A percentile compares a stretch with the other conserved stretches of the same genome.
These are phyloP conservation scores for Calycina herbarum DNA, from an alignment of 2,329 filamentous ascomycete species.

Conservation along the genomic window DNA sequence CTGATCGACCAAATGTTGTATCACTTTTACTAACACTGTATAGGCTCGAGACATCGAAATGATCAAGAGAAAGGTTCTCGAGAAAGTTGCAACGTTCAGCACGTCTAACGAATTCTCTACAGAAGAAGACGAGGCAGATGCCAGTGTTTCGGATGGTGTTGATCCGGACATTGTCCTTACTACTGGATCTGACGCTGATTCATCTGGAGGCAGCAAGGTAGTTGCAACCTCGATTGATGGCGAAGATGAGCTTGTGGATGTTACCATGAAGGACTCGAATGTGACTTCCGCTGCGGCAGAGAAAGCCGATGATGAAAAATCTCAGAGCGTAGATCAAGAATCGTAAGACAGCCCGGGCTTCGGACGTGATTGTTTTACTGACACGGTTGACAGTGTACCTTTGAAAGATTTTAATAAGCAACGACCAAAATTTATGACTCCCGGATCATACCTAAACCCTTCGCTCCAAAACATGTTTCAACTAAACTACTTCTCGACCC, in stretches of 20 bases:
- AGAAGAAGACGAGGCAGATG: slow-evolving; percentile 38
- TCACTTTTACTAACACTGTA: not conserved
- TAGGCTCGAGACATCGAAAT: slow-evolving; percentile 60
- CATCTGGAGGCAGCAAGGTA: slow-evolving; percentile 68
- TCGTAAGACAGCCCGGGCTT: slow-evolving; percentile 8
- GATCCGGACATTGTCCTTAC: slow-evolving; percentile 71
- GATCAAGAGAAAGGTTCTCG: slow-evolving; percentile 78
- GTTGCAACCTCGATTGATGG: slow-evolving; percentile 78
- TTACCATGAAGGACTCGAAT: slow-evolving; percentile 73
- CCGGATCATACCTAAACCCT: slow-evolving; percentile 58
- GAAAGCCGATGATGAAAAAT: slow-evolving; percentile 14
- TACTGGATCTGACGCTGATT: slow-evolving; percentile 63
- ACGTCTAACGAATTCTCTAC: slow-evolving; percentile 62
- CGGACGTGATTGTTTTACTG: not conserved
- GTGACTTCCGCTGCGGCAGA: slow-evolving; percentile 19
- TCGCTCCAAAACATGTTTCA: slow-evolving; percentile 73
- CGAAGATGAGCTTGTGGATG: slow-evolving; percentile 87
- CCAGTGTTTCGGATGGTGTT: slow-evolving; percentile 51
- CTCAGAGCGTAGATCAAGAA: not conserved
- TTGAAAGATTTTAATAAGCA: slow-evolving; percentile 28
- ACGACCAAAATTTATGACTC: slow-evolving; percentile 55
- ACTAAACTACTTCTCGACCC: slow-evolving; percentile 61
- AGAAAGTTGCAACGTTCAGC: slow-evolving; percentile 74
- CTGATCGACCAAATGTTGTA: slow-evolving; percentile 32
- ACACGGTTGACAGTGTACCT: slow-evolving; percentile 11